Evolutionary conservation across 768 basidiomycete genomes (phyloP).

Genomic region (Tremella mesenterica): DNA sequence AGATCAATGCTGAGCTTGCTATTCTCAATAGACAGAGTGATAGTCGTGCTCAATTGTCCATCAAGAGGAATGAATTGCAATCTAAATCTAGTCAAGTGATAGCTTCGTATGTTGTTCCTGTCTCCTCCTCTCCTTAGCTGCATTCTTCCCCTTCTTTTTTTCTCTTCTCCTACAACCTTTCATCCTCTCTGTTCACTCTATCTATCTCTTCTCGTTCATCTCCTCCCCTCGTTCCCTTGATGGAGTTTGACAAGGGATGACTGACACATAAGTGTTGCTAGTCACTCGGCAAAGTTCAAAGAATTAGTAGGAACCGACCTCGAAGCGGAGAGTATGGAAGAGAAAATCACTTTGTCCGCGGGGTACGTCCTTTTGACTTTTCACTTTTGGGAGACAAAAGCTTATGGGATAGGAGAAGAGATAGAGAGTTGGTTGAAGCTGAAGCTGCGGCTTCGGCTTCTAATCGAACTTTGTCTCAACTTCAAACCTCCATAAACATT

Average conservation of each 20-base stretch:
- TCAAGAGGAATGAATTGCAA: constrained; percentile 62
- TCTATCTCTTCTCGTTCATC: too few species aligned
- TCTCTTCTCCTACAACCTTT: too few species aligned
- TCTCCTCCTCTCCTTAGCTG: too few species aligned
- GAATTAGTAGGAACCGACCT: constrained; percentile 59
- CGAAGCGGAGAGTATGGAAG: constrained; percentile 61
- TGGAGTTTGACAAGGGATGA: too few species aligned
- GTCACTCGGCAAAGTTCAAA: constrained; percentile 56
- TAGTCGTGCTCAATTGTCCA: constrained; percentile 63
- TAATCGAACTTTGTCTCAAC: constrained; percentile 56
- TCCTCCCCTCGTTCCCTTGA: too few species aligned
- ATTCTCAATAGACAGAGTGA: constrained; percentile 70
- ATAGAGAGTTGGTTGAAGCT: constrained; percentile 53
- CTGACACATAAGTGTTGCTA: constrained; percentile 53
- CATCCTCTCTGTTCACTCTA: too few species aligned
- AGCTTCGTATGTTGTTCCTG: constrained; percentile 64
- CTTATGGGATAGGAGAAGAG: constrained; percentile 54
- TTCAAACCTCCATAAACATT: constrained; percentile 57
- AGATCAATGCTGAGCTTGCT: constrained; percentile 61
- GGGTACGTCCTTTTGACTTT: constrained; percentile 49
- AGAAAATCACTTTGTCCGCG: constrained; percentile 55
- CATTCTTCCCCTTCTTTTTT: too few species aligned
- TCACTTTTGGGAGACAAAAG: background rate
- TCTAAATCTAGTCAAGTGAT: constrained; percentile 59
- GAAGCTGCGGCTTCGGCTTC: constrained; percentile 48